Evolutionary conservation across 495 filamentous ascomycete species (phyloP).

Genomic region (Peziza echinospora): DNA sequence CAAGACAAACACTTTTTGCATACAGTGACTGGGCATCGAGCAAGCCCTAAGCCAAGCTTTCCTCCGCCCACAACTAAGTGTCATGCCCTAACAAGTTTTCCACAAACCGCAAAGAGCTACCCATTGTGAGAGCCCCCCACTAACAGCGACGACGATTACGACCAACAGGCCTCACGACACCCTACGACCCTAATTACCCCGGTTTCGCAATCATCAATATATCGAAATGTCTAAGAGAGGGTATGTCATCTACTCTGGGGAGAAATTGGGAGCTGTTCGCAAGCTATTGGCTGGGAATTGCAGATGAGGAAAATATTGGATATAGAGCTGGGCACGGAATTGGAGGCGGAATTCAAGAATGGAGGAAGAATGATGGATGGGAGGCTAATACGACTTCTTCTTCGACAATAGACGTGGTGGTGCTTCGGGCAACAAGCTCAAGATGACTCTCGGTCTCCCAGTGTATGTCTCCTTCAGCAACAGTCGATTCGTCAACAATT

Average conservation of each 20-base stretch:
- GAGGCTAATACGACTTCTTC: constrained; percentile 4
- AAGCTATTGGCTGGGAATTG: background rate
- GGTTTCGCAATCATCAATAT: constrained; percentile 11
- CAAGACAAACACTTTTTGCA: too few relatives aligned
- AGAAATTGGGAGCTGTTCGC: background rate
- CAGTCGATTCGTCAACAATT: background rate
- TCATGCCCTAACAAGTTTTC: background rate
- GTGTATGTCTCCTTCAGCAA: constrained; percentile 44
- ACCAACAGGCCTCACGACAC: background rate
- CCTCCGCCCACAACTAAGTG: background rate
- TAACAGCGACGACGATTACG: background rate
- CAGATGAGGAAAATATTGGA: background rate
- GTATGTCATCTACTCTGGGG: constrained; percentile 5
- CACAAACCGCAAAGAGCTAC: background rate
- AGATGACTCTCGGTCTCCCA: constrained; percentile 99
- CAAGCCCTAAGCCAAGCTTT: background rate
- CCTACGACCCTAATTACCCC: background rate
- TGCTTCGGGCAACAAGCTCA: constrained; percentile 98
- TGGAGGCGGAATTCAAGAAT: background rate
- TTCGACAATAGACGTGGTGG: constrained; percentile 36
- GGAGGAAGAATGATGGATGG: background rate
- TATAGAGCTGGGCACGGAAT: background rate
- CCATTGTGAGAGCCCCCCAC: background rate
- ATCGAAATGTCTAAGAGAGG: constrained; percentile 19
- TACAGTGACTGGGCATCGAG: background rate